Evolutionary conservation across 2,329 filamentous ascomycete genomes (phyloP).

Genomic region (Pseudogymnoascus verrucosus): DNA sequence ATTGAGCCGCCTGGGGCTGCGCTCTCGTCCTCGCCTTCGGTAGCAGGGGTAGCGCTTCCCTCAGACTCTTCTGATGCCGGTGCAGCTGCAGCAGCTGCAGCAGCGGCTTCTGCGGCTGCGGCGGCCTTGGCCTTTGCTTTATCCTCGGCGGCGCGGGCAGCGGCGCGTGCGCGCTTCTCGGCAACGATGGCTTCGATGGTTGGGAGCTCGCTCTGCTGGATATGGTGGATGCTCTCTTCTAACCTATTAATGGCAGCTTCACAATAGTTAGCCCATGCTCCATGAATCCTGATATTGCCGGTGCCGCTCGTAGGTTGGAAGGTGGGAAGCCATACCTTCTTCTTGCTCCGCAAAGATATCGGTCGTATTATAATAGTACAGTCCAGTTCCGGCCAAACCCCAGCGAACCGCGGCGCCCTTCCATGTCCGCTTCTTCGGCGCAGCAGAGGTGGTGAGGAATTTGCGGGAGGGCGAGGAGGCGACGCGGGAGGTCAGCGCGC

Average conservation of each 20-base stretch:
- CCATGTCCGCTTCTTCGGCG: conserved; percentile 67
- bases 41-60: conserved; percentile 4
- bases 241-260: conserved; percentile 26
- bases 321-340: conserved; percentile 47
- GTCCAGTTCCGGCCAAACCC: conserved; percentile 63
- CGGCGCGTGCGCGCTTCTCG: conserved; percentile 42
- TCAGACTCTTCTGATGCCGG: background rate
- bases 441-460: conserved; percentile 45
- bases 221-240: conserved; percentile 28
- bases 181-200: conserved; percentile 62
- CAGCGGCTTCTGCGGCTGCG: conserved; percentile 18
- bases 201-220: conserved; percentile 44
- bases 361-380: conserved; percentile 95
- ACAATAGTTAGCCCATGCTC: conserved; percentile 16
- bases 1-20: conserved; percentile 31
- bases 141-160: conserved; percentile 23
- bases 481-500: background rate
- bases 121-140: conserved; percentile 15
- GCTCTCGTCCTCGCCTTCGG: conserved; percentile 20
- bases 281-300: conserved; percentile 37
- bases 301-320: conserved; percentile 27
- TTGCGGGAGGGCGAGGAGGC: conserved; percentile 32
- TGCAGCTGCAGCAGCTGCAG: conserved; percentile 17
- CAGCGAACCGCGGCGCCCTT: conserved; percentile 68
- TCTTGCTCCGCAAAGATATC: conserved; percentile 79